Evolutionary conservation across 2,329 filamentous ascomycete genomes (phyloP).

Genomic region (Rutstroemia sp.): DNA sequence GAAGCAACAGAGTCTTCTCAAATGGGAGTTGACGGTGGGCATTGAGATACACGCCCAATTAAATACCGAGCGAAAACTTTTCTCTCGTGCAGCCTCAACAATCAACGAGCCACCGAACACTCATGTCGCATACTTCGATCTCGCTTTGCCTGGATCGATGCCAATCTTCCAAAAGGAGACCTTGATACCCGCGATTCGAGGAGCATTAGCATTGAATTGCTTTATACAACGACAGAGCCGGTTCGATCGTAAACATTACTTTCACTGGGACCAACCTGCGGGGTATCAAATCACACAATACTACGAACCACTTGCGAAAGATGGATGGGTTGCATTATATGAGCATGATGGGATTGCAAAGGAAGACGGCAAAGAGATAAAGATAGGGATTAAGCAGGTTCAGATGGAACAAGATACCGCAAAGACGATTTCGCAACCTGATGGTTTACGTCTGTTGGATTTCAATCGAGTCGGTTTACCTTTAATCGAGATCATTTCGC

Average conservation of each 20-base stretch:
- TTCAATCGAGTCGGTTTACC: slow-evolving; percentile 90
- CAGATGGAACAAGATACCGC: slow-evolving; percentile 98
- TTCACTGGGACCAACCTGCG: slow-evolving; percentile 95
- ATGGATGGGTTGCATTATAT: slow-evolving; percentile 65
- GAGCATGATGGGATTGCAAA: slow-evolving; percentile 72
- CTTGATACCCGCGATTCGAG: slow-evolving; percentile 81
- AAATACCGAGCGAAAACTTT: slow-evolving; percentile 82
- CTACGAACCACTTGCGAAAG: slow-evolving; percentile 64
- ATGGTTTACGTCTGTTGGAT: slow-evolving; percentile 71
- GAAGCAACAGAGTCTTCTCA: slow-evolving; percentile 37
- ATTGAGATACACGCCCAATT: slow-evolving; percentile 97
- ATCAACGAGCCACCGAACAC: slow-evolving; percentile 68
- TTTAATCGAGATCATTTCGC: slow-evolving; percentile 89
- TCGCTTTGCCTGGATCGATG: slow-evolving; percentile 82
- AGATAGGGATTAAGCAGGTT: slow-evolving; percentile 81
- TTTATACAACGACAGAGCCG: slow-evolving; percentile 67
- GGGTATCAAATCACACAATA: slow-evolving; percentile 99
- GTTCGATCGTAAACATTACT: slow-evolving; percentile 97
- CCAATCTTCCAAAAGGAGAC: slow-evolving; percentile 78
- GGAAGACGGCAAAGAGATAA: slow-evolving; percentile 62
- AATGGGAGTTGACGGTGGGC: slow-evolving; percentile 92
- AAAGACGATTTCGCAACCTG: slow-evolving; percentile 77
- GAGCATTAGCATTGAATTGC: slow-evolving; percentile 78
- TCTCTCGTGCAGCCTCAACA: slow-evolving; percentile 64
- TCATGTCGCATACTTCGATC: slow-evolving; percentile 83